Base-by-base conservation (phyloP, 257 asterid species). In the Nicotiana benthamiana region DNA sequence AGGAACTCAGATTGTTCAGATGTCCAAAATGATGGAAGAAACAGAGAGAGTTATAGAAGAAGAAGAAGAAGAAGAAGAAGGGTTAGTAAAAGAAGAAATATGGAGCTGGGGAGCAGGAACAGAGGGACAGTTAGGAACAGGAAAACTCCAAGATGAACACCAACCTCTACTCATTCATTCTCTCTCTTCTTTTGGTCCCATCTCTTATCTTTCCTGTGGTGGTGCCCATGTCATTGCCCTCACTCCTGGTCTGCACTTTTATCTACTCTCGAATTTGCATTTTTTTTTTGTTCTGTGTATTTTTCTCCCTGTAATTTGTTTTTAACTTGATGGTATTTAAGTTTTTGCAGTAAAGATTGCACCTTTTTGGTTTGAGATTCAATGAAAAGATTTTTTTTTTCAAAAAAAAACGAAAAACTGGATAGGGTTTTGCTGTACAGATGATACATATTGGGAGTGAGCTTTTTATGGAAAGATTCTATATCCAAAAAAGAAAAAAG, bases 31-130 rank as follows among this genome's bases (percentile, higher is more conserved):
- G n/a, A 80, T 80, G 84, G 85, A 76, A 80, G 80, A 68, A 64
- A 77, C n/a, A 6, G 80, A 87, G 66, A 59, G 46, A 63, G 46
- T 48, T 1, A 40, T 9, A 8, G 48, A 32, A 32, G 0, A 7
- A 63, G 59, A 7, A 63, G 59, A 46, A 67, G 2, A 43, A 74
- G 85, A 40, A 79, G 80, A 59, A 28, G 28, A 40, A 48, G 80
- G 34, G 62, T 24, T 43, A 13, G 60, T 40, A 40, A 40, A 80
- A 61, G 85, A 91, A 83, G 89, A 91, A 81, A 75, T 91, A 72
- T 95, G 97, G 98, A 90, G 97, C 65, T 95, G 97, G 97, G 98
- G 98, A 56, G 98, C 98, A 56, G 98, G 99, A 20, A 93, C 96
- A 11, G 99, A 92, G 48, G 98, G 98, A 13, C 97, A 95, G 68